Conservation (phyloP, 164 flowering plant species). For the Umbilicus rupestris region DNA sequence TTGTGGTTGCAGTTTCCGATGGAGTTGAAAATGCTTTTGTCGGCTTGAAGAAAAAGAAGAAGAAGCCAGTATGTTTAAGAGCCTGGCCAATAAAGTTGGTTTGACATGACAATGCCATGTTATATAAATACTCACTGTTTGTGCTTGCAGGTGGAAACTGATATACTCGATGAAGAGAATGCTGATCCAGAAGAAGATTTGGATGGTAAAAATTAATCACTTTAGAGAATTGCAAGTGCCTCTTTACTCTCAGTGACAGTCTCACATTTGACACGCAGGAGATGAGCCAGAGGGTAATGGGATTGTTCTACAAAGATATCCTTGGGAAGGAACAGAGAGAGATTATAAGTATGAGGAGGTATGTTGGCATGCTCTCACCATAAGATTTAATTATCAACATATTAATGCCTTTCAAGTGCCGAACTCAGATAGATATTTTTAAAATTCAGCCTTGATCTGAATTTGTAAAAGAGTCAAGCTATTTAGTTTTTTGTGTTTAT, state of each 20-base stretch:
- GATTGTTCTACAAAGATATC: constrained; percentile 25
- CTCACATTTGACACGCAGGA: not conserved
- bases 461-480: too few relatives aligned
- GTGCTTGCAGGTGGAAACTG: constrained; percentile 51
- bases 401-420: not conserved
- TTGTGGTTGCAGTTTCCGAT: constrained; percentile 52
- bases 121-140: not conserved
- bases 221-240: not conserved
- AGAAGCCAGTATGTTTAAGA: constrained; percentile 55
- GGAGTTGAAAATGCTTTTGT: constrained; percentile 55
- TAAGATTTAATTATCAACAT: not conserved
- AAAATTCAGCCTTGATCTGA: too few relatives aligned
- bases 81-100: not conserved
- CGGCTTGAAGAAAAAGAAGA: constrained; percentile 89
- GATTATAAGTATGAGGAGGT: constrained; percentile 78
- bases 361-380: not conserved
- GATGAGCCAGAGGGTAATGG: constrained; percentile 60
- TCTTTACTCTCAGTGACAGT: not conserved
- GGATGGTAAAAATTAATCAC: constrained; percentile 30
- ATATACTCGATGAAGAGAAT: constrained; percentile 42
- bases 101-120: too few relatives aligned
- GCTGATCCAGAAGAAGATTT: constrained; percentile 42
- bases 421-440: not conserved
- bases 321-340: constrained; percentile 73
- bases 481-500: too few relatives aligned